Base-by-base conservation (phyloP, 2,329 filamentous ascomycete species). In the Hypoxylon sp. region DNA sequence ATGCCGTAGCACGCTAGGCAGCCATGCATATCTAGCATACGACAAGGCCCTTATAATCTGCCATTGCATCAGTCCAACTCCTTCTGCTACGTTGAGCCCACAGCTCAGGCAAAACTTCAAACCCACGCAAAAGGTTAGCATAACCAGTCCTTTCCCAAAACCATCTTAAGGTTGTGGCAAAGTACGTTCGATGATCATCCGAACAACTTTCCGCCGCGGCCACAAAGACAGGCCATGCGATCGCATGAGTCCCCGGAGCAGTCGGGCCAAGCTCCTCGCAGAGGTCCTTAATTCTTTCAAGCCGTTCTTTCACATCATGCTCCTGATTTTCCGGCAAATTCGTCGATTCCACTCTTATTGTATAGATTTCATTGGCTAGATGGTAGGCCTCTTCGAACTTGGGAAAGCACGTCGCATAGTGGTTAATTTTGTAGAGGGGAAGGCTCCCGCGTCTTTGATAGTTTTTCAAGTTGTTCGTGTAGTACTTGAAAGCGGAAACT, bases 201-300 rank as follows among this genome's bases (percentile, higher is more conserved):
- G 49, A 49, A 2, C n/a, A 14, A 13, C 58, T 66, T 34, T 66
- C 63, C 11, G 59, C 53, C 3, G 58, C 63, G 3, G 58, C 63
- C 17, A 62, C 63, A 34, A 66, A 66, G n/a, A 66, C 59, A 5
- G 63, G 63, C 63, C 63, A 66, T 3, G 51, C 48, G 14, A 63
- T 41, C 1, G 43, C 52, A 11, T 66, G 63, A 3, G 48, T 34
- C 3, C 58, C 59, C 5, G 59, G 59, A 14, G 41, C 25, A 6
- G 52, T 9, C 14, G 32, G 58, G 23, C 62, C 59, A 9, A 62
- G 23, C 7, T 38, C 23, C 34, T 63, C 56, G 38, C 52, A 62
- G 7, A 57, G n/a, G 4, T 13, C 5, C n/a, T 45, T 56, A 9
- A 63, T 38, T 14, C 38, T 32, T 6, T 13, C 23, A 19, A 63